Percentiles rank a stretch among this genome's conserved stretches.
phyloP scores from a whole-genome alignment of 306 rosid species.

The Arachis stenosperma region DNA sequence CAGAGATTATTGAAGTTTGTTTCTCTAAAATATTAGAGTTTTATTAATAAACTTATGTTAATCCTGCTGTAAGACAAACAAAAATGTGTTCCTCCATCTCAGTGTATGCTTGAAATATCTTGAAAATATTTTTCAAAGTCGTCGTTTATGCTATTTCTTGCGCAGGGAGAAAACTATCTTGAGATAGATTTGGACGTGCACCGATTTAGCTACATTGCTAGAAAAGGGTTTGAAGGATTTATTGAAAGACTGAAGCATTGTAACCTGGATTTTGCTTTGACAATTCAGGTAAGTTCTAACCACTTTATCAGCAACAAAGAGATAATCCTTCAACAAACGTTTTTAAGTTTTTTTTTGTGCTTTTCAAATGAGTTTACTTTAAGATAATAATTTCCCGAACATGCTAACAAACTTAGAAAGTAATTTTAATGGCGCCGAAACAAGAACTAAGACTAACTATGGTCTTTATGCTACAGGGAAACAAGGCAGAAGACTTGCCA shows the following conservation, averaged over 20 bases:
- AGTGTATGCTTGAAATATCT: not conserved
- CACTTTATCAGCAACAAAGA: conserved; percentile 14
- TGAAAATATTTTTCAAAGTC: not conserved
- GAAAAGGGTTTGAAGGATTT: conserved; percentile 92
- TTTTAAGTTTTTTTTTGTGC: too few relatives aligned
- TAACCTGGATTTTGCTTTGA: conserved; percentile 80
- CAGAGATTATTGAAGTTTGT: not conserved
- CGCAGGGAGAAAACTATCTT: conserved; percentile 93
- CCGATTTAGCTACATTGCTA: conserved; percentile 86
- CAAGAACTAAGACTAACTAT: not conserved
- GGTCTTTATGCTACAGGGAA: conserved; percentile 56
- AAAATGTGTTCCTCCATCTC: too few relatives aligned
- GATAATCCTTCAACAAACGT: conserved; percentile 5
- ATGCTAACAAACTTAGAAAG: too few relatives aligned
- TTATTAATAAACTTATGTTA: not conserved
- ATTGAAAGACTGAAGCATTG: conserved; percentile 73
- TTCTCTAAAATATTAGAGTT: not conserved
- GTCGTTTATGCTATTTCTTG: conserved; percentile 30
- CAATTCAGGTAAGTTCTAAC: conserved; percentile 75
- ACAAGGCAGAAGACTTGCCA: conserved; percentile 87
- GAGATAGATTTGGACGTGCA: conserved; percentile 97
- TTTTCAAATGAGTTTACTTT: too few relatives aligned
- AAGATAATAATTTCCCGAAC: too few relatives aligned
- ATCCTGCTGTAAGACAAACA: not conserved
- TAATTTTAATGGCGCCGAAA: too few relatives aligned